Conservation (phyloP, 805 yeast species). For the Cyberlindnera mrakii region DNA sequence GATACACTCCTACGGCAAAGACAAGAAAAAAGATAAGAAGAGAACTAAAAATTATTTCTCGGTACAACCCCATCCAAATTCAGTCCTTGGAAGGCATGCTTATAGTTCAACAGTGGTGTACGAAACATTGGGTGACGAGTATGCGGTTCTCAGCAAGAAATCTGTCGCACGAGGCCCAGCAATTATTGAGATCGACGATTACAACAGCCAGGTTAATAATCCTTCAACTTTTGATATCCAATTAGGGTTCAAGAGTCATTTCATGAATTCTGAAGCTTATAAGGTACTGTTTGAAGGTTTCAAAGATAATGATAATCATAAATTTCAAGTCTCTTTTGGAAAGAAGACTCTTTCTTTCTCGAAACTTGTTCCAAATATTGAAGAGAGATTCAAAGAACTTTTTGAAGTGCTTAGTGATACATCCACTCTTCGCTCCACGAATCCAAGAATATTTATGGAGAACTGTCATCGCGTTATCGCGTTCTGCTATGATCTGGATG, state of each 20-base stretch:
- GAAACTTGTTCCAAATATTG: conserved; percentile 6
- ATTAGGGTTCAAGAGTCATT: background rate
- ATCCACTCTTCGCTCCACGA: background rate
- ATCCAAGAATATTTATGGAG: conserved; percentile 3
- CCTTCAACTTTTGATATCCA: background rate
- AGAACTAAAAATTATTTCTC: conserved; percentile 2
- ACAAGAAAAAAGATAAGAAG: background rate
- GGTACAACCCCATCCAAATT: conserved; percentile 8
- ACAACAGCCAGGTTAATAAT: background rate
- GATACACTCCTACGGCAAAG: background rate
- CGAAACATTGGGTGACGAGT: conserved; percentile 16
- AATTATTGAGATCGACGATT: conserved; percentile 3
- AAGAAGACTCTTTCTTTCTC: conserved; percentile 8
- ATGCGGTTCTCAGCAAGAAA: conserved; percentile 11
- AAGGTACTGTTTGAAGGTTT: conserved; percentile 8
- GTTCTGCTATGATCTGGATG: conserved; percentile 10
- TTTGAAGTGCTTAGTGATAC: conserved; percentile 7
- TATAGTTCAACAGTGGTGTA: conserved; percentile 13
- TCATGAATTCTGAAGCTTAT: conserved; percentile 11
- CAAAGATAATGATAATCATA: conserved; percentile 2
- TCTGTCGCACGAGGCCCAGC: background rate
- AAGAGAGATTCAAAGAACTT: conserved; percentile 8
- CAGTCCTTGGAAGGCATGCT: conserved; percentile 14
- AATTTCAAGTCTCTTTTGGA: conserved; percentile 11
- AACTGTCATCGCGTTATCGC: conserved; percentile 9